Evolutionary conservation across 2,329 filamentous ascomycete species (phyloP).

Genomic region (Botrytis aclada): DNA sequence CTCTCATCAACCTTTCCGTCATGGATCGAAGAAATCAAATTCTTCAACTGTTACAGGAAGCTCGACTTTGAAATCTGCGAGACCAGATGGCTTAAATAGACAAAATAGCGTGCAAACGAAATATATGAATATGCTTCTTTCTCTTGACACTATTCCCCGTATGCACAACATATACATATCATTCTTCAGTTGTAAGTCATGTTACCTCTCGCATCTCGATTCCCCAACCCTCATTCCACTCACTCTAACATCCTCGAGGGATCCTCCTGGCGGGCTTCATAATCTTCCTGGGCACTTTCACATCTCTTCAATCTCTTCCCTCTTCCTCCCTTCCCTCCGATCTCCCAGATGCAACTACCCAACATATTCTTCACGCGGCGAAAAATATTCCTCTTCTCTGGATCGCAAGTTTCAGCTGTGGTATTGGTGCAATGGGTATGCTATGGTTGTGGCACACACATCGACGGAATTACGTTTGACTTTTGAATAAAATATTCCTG

Average conservation of each 20-base stretch:
- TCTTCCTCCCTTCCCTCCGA: not conserved
- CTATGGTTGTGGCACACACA: not conserved
- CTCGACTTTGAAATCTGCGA: not conserved
- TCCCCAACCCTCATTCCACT: not conserved
- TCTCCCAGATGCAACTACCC: not conserved
- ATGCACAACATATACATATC: slow-evolving; percentile 34
- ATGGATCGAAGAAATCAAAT: not conserved
- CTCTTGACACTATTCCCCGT: slow-evolving; percentile 33
- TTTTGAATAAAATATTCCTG: not conserved
- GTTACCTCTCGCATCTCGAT: not conserved
- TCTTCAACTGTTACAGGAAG: not conserved
- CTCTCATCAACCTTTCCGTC: not conserved
- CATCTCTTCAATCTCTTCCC: not conserved
- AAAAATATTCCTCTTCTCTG: not conserved
- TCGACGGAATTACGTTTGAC: not conserved
- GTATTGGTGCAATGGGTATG: not conserved
- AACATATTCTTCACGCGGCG: not conserved
- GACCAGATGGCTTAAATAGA: slow-evolving; percentile 18
- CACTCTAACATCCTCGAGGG: not conserved
- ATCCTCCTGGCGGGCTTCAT: not conserved
- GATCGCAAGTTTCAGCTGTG: not conserved
- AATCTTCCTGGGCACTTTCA: not conserved
- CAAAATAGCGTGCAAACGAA: slow-evolving; percentile 32
- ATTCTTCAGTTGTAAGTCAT: slow-evolving; percentile 32
- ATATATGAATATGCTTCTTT: slow-evolving; percentile 35